Evolutionary conservation across 805 yeast species (phyloP).

Genomic region (Kuraishia ogatae): DNA sequence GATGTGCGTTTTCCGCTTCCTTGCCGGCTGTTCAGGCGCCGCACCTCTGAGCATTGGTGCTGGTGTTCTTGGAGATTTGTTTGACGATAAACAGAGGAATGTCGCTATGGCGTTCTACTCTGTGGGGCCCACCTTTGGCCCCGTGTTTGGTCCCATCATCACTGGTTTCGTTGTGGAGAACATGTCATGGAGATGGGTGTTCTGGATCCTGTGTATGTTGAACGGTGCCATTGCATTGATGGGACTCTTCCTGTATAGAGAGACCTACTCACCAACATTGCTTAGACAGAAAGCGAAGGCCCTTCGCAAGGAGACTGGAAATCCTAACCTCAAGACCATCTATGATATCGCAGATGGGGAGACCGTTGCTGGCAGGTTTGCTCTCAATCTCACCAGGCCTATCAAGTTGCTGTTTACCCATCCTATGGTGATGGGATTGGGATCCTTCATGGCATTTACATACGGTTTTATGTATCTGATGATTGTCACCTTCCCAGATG

Average conservation of each 20-base stretch:
- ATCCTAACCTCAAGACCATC: slow-evolving; percentile 46
- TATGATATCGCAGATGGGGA: slow-evolving; percentile 51
- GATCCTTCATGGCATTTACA: slow-evolving; percentile 54
- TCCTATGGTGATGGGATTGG: slow-evolving; percentile 58
- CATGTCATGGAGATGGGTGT: slow-evolving; percentile 55
- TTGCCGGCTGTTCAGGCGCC: slow-evolving; percentile 62
- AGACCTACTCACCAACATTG: slow-evolving; percentile 51
- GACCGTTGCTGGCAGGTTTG: slow-evolving; percentile 27
- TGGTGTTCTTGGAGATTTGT: slow-evolving; percentile 58
- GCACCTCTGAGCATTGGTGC: slow-evolving; percentile 66
- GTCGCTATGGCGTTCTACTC: slow-evolving; percentile 53
- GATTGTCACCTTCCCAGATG: slow-evolving; percentile 50
- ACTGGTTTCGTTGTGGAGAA: slow-evolving; percentile 48
- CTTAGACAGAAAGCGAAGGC: slow-evolving; percentile 35
- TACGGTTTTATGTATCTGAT: slow-evolving; percentile 61
- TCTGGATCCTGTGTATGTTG: slow-evolving; percentile 47
- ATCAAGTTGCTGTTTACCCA: slow-evolving; percentile 40
- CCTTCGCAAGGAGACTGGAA: slow-evolving; percentile 46
- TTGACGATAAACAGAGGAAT: slow-evolving; percentile 39
- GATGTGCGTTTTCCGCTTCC: slow-evolving; percentile 47
- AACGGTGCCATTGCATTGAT: slow-evolving; percentile 37
- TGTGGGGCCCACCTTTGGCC: slow-evolving; percentile 55
- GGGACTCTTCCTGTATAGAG: slow-evolving; percentile 39
- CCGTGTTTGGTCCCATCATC: slow-evolving; percentile 48
- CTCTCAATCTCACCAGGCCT: slow-evolving; percentile 43